phyloP scores from a whole-genome alignment of 768 basidiomycete species.

The Mycena vulgaris region DNA sequence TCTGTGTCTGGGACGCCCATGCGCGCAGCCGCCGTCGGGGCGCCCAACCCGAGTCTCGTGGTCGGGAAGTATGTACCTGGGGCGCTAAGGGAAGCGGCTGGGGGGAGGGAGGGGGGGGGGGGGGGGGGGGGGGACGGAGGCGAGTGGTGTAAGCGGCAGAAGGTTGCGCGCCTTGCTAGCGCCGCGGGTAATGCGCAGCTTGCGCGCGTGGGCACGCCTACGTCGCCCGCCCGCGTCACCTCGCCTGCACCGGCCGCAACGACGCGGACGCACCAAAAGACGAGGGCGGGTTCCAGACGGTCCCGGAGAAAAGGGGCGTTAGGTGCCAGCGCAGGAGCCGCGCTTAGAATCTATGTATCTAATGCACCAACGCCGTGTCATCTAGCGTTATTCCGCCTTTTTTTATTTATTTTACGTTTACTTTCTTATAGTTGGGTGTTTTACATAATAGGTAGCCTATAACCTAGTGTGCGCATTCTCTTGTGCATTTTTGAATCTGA shows the following conservation, averaged over 20 bases:
- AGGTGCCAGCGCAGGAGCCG: conserved; percentile 51
- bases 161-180: conserved; percentile 60
- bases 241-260: conserved; percentile 54
- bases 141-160: conserved; percentile 74
- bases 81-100: conserved; percentile 47
- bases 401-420: conserved; percentile 1
- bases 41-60: conserved; percentile 70
- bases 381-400: conserved; percentile 2
- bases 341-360: conserved; percentile 10
- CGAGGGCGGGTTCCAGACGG: conserved; percentile 82
- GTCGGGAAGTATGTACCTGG: conserved; percentile 63
- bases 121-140: no score
- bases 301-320: conserved; percentile 56
- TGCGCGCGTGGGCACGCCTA: conserved; percentile 49
- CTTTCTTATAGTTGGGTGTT: neutral
- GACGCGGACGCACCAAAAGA: conserved; percentile 63
- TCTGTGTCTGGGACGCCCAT: conserved; percentile 47
- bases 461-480: neutral
- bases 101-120: no score
- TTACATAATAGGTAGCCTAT: neutral
- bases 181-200: no score
- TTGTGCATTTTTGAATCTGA: neutral
- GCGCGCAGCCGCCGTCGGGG: conserved; percentile 54
- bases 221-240: conserved; percentile 40
- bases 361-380: no score